A percentile compares a stretch with the other conserved stretches of the same genome.
Conservation (phyloP, 257 asterid genomes). For the Cynanchum wilfordii region DNA sequence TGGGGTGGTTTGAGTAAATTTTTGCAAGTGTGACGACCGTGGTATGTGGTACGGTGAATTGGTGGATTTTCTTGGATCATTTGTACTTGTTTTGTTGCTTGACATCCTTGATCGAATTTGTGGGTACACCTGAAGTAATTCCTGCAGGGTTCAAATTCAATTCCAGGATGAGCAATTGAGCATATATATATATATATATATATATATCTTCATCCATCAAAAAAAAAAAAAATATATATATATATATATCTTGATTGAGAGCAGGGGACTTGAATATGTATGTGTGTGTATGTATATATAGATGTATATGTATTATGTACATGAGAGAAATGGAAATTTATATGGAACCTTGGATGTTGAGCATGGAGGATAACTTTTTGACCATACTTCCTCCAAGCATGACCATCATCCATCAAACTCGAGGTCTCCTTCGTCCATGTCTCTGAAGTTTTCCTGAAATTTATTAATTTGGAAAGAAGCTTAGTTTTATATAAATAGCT, state of each 20-base stretch:
- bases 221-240: too few species aligned
- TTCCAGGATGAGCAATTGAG: background rate
- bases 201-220: too few species aligned
- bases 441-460: slow-evolving; percentile 42
- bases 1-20: slow-evolving; percentile 18
- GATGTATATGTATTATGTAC: background rate
- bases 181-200: background rate
- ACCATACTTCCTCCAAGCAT: slow-evolving; percentile 85
- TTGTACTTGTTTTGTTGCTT: slow-evolving; percentile 64
- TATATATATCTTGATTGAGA: background rate
- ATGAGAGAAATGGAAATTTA: background rate
- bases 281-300: too few species aligned
- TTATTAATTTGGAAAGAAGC: background rate
- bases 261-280: background rate
- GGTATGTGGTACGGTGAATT: slow-evolving; percentile 44
- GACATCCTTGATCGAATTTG: slow-evolving; percentile 58
- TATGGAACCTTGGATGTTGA: slow-evolving; percentile 47
- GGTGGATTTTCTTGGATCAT: slow-evolving; percentile 47
- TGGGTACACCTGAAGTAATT: slow-evolving; percentile 73
- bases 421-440: slow-evolving; percentile 29
- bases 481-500: background rate
- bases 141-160: slow-evolving; percentile 26
- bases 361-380: slow-evolving; percentile 52
- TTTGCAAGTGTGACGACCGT: slow-evolving; percentile 50
- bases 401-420: slow-evolving; percentile 41